These are phyloP conservation scores for Lasiodiplodia hormozganensis DNA, from an alignment of 2,329 filamentous ascomycete genomes.

Conservation along the genomic window DNA sequence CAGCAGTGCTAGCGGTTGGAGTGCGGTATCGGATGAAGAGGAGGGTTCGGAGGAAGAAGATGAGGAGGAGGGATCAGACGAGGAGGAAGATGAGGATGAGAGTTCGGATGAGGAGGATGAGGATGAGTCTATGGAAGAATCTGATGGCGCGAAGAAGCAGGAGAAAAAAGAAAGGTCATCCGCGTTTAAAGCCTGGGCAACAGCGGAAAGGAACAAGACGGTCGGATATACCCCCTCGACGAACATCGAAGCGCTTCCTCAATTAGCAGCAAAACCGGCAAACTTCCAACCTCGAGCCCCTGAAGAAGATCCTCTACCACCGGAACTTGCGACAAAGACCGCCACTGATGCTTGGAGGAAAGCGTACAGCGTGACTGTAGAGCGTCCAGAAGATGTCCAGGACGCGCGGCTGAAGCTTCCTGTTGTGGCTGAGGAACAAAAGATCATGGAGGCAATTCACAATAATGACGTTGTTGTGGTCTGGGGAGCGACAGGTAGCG, in stretches of 20 bases:
- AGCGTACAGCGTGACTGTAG: conserved; percentile 76
- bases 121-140: conserved; percentile 42
- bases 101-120: conserved; percentile 35
- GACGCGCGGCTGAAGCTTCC: conserved; percentile 79
- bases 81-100: conserved; percentile 40
- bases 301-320: conserved; percentile 74
- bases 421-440: conserved; percentile 93
- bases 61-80: conserved; percentile 39
- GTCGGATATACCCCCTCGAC: conserved; percentile 69
- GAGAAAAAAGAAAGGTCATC: conserved; percentile 58
- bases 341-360: conserved; percentile 68
- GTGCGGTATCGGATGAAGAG: conserved; percentile 30
- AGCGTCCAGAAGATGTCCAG: conserved; percentile 76
- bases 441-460: conserved; percentile 96
- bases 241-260: conserved; percentile 37
- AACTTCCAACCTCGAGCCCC: conserved; percentile 71
- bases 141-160: conserved; percentile 47
- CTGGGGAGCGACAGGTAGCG: conserved; percentile 93
- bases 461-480: conserved; percentile 89
- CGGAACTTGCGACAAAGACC: conserved; percentile 67
- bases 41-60: conserved; percentile 48
- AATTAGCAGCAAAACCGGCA: conserved; percentile 55
- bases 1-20: conserved; percentile 19
- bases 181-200: conserved; percentile 94
- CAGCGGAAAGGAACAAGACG: conserved; percentile 82